Evolutionary conservation across 2,329 filamentous ascomycete genomes (phyloP), one percentile per base, ranked within the genome.

Genomic region (Verticillium klebahnii): DNA sequence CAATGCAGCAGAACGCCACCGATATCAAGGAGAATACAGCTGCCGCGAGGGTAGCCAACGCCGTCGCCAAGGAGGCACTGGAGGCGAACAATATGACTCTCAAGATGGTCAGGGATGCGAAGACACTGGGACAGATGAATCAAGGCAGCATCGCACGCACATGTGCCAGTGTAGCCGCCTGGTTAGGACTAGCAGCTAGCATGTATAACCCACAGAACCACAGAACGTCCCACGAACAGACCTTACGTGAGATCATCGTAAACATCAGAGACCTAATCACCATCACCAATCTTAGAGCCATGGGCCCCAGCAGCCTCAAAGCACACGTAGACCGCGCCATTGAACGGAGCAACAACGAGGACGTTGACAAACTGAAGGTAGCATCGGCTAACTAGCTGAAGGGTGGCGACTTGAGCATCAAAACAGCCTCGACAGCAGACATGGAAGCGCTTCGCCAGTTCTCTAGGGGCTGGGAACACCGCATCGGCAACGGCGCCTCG

Each of bases 311-410:
- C n/a, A n/a, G n/a, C n/a, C n/a, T n/a, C n/a, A n/a, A n/a, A n/a
- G n/a, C n/a, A n/a, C n/a, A n/a, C n/a, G 54, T 67, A 63, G 57
- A 66, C 60, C 62, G 61, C 36, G 62, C 61, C 56, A 67, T 65
- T 60, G 23, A 68, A 64, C 57, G 64, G 54, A 66, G 61, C 14
- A 61, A 8, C 7, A 61, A 55, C 23, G 29, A 61, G 32, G 15
- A 61, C 11, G 55, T 52, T 25, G n/a, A 19, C 25, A 57, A 61
- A 40, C 15, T 54, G 5, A 61, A 61, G 23, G 32, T 23, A n/a
- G 40, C 23, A 14, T 61, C 40, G 9, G 29, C 19, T 6, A 61
- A 58, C 8, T 32, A 61, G n/a, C 32, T 61, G 3, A 58, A 61
- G 8, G 58, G 56, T 15, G 37, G 56, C 11, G 40, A 61, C 60